Evolutionary conservation across 768 basidiomycete genomes (phyloP).

Genomic region (Boletellus emodensis): DNA sequence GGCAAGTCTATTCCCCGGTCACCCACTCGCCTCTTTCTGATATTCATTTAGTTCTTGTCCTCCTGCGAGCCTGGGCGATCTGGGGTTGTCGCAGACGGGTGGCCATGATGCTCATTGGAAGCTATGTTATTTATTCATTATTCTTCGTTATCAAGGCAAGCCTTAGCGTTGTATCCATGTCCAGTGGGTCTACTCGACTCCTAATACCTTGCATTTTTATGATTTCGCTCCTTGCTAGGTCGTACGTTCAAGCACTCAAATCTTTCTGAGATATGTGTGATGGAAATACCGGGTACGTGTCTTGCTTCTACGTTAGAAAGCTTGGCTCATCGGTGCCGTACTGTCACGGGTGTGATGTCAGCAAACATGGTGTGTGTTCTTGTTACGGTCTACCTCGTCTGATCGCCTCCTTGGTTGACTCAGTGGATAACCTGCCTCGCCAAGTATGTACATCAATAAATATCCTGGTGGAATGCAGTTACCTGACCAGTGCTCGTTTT

Average conservation of each 20-base stretch:
- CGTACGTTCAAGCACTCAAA: background rate
- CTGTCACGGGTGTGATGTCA: background rate
- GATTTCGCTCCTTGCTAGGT: background rate
- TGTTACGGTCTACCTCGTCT: background rate
- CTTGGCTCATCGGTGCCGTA: background rate
- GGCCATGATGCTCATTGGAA: background rate
- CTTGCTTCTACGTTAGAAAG: background rate
- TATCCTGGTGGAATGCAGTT: background rate
- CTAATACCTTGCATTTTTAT: background rate
- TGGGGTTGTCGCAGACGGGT: conserved; percentile 8
- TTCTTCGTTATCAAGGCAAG: background rate
- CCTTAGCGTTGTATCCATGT: background rate
- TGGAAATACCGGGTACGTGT: conserved; percentile 2
- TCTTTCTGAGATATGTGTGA: background rate
- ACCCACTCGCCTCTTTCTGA: background rate
- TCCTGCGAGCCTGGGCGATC: conserved; percentile 20
- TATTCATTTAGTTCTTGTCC: conserved; percentile 9
- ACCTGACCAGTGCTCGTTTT: background rate
- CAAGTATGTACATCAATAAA: background rate
- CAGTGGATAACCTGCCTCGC: conserved; percentile 6
- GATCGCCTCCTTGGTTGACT: background rate
- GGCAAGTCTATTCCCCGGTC: conserved; percentile 1
- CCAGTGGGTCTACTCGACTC: background rate
- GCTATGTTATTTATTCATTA: conserved; percentile 8
- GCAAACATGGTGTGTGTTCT: background rate